Conservation (phyloP, 495 filamentous ascomycete genomes). For the Cladorrhinum samala region DNA sequence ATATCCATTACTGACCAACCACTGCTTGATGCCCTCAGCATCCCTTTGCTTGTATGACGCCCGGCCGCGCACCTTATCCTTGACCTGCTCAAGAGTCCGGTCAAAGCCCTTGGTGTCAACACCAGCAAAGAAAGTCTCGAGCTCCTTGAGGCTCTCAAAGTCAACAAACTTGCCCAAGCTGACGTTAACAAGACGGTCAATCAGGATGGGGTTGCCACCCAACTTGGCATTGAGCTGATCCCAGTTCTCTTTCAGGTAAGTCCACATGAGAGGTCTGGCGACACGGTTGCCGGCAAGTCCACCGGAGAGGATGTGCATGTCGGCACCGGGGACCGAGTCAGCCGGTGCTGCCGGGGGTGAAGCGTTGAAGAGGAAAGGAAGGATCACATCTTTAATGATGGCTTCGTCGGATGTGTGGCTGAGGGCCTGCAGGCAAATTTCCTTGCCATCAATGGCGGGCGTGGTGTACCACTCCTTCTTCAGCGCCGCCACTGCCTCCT, state of each 20-base stretch:
- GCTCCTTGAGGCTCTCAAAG: conserved; percentile 62
- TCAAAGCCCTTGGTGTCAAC: conserved; percentile 79
- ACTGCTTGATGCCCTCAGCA: conserved; percentile 54
- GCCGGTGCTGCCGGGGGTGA: conserved; percentile 48
- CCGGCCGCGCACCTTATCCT: conserved; percentile 72
- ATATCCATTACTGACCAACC: conserved; percentile 28
- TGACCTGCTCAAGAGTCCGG: conserved; percentile 68
- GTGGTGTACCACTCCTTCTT: conserved; percentile 77
- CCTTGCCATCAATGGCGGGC: conserved; percentile 80
- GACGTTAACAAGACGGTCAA: conserved; percentile 79
- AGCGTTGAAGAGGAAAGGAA: conserved; percentile 73
- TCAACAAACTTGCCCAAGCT: conserved; percentile 72
- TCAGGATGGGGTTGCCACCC: conserved; percentile 69
- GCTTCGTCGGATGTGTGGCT: conserved; percentile 65
- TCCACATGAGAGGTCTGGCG: conserved; percentile 68
- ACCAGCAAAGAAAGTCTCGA: conserved; percentile 72
- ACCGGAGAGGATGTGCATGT: conserved; percentile 74
- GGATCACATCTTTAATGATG: conserved; percentile 62
- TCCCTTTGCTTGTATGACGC: conserved; percentile 74
- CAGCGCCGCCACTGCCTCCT: conserved; percentile 60
- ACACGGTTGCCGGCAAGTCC: conserved; percentile 65
- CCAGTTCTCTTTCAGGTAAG: conserved; percentile 80
- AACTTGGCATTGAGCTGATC: conserved; percentile 57
- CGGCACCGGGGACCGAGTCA: conserved; percentile 52
- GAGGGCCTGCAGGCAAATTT: conserved; percentile 71